Evolutionary conservation across 768 basidiomycete species (phyloP).

Genomic region (Naganishia kalamii): DNA sequence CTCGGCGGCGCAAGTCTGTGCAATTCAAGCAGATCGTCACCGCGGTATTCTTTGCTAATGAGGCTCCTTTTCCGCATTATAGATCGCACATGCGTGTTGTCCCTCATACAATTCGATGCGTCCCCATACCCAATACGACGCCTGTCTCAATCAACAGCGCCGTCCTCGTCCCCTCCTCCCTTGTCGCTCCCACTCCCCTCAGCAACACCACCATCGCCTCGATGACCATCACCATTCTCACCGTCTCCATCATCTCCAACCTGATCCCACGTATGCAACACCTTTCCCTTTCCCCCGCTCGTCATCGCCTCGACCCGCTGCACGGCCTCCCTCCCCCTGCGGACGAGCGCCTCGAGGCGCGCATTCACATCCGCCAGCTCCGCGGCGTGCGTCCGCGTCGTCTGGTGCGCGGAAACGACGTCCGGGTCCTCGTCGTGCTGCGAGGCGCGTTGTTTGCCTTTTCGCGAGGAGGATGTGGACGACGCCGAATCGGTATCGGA

Average conservation of each 20-base stretch:
- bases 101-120: too few relatives aligned
- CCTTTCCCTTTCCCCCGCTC: slow-evolving; percentile 17
- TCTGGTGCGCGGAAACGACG: not conserved
- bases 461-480: not conserved
- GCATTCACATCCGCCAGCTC: not conserved
- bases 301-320: not conserved
- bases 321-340: slow-evolving; percentile 16
- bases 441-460: not conserved
- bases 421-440: not conserved
- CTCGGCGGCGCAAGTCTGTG: too few relatives aligned
- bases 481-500: not conserved
- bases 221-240: not conserved
- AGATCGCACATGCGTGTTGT: not conserved
- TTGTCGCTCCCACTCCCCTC: not conserved
- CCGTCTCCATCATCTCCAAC: not conserved
- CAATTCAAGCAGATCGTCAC: too few relatives aligned
- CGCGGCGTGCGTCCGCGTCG: not conserved
- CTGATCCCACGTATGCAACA: slow-evolving; percentile 3
- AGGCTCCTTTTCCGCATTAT: too few relatives aligned
- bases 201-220: not conserved
- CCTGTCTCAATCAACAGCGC: not conserved
- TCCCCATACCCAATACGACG: too few relatives aligned
- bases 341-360: not conserved
- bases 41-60: too few relatives aligned
- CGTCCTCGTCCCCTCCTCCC: slow-evolving; percentile 1